Conservation (phyloP, 2,329 filamentous ascomycete species). For the Cadophora sp. region DNA sequence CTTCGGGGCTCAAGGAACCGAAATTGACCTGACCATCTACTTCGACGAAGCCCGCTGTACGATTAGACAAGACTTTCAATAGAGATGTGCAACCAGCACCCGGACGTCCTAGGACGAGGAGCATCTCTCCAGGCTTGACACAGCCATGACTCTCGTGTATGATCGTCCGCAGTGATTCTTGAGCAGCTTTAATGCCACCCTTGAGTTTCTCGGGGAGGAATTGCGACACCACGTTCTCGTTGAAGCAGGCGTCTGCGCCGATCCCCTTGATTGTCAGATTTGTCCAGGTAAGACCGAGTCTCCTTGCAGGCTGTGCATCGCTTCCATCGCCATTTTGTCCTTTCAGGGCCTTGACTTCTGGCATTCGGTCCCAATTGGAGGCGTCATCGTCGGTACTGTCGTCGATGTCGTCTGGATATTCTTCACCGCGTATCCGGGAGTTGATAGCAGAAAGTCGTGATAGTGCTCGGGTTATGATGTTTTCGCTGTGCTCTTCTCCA, state of each 20-base stretch:
- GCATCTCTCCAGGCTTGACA: conserved; percentile 75
- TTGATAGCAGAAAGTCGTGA: neutral
- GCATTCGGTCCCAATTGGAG: conserved; percentile 40
- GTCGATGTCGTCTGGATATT: neutral
- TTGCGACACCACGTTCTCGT: conserved; percentile 40
- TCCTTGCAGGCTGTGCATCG: conserved; percentile 38
- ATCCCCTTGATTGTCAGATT: conserved; percentile 41
- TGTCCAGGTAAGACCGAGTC: conserved; percentile 42
- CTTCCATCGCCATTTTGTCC: conserved; percentile 26
- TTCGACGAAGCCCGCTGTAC: conserved; percentile 61
- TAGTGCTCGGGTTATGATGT: neutral
- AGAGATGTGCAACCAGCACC: conserved; percentile 75
- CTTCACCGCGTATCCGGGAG: neutral
- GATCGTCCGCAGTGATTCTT: conserved; percentile 62
- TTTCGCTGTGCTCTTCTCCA: neutral
- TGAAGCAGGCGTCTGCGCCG: conserved; percentile 41
- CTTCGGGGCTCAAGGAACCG: conserved; percentile 51
- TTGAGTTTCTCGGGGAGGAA: conserved; percentile 32
- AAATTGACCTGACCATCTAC: conserved; percentile 65
- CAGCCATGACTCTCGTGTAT: conserved; percentile 70
- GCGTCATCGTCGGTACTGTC: neutral
- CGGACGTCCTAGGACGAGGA: conserved; percentile 71
- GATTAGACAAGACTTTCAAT: conserved; percentile 72
- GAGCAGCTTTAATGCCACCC: conserved; percentile 63
- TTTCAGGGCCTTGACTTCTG: conserved; percentile 38